Evolutionary conservation across 2,329 filamentous ascomycete species (phyloP).

Genomic region (Fusarium stilboides): DNA sequence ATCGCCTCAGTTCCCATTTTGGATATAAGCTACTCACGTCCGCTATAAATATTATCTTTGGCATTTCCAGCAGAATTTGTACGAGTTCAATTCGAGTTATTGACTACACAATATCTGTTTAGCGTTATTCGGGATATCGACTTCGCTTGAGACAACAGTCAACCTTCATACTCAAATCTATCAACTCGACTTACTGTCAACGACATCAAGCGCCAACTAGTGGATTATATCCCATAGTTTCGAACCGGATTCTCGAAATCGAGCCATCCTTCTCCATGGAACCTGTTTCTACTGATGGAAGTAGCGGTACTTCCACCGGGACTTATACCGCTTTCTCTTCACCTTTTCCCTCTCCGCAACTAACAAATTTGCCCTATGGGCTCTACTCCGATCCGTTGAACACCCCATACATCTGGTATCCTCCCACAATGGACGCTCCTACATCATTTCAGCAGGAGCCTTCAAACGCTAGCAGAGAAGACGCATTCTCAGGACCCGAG

Average conservation of each 20-base stretch:
- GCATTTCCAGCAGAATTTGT: neutral
- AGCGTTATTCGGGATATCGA: constrained; percentile 14
- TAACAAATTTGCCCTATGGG: constrained; percentile 30
- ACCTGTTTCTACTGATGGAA: constrained; percentile 19
- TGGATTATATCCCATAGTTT: constrained; percentile 14
- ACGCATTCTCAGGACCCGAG: constrained; percentile 31
- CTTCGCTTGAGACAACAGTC: constrained; percentile 27
- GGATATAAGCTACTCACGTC: neutral
- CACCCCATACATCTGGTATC: constrained; percentile 37
- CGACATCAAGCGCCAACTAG: constrained; percentile 1
- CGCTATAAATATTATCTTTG: neutral
- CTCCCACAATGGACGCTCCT: constrained; percentile 29
- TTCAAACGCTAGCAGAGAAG: constrained; percentile 28
- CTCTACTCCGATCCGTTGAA: constrained; percentile 35
- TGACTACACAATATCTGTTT: too few relatives aligned
- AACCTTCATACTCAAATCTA: constrained; percentile 19
- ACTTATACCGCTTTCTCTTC: constrained; percentile 27
- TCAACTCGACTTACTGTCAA: constrained; percentile 16
- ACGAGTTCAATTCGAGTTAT: neutral
- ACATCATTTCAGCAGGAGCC: constrained; percentile 21
- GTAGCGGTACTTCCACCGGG: constrained; percentile 22
- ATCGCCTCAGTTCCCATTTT: neutral
- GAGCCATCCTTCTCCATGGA: constrained; percentile 25
- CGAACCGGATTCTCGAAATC: constrained; percentile 1
- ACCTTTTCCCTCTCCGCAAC: constrained; percentile 33